Evolutionary conservation across 2,329 filamentous ascomycete species (phyloP).

Genomic region (Didymella lethalis): DNA sequence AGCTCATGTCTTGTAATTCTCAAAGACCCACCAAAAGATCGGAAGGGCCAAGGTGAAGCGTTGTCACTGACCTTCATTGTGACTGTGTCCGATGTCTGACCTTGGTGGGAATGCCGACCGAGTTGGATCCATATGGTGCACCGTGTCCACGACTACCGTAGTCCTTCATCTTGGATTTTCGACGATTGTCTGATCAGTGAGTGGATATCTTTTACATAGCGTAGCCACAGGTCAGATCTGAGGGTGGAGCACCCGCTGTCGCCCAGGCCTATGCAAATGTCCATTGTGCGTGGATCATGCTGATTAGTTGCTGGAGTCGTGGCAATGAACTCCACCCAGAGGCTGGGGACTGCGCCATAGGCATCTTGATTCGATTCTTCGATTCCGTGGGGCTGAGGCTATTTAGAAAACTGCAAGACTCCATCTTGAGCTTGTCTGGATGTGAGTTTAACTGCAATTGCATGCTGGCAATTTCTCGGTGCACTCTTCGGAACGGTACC

Average conservation of each 20-base stretch:
- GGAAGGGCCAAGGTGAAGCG: slow-evolving; percentile 7
- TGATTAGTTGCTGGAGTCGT: background rate
- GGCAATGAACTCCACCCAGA: slow-evolving; percentile 9
- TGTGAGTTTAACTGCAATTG: background rate
- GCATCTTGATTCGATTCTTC: background rate
- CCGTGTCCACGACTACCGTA: background rate
- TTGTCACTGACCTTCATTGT: background rate
- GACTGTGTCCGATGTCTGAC: slow-evolving; percentile 4
- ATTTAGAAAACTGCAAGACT: background rate
- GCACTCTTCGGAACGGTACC: slow-evolving; percentile 2
- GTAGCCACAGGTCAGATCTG: background rate
- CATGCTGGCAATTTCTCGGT: background rate
- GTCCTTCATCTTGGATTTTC: slow-evolving; percentile 5
- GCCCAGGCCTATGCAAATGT: slow-evolving; percentile 3
- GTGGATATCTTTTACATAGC: slow-evolving; percentile 2
- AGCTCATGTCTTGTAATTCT: slow-evolving; percentile 12
- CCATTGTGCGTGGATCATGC: slow-evolving; percentile 7
- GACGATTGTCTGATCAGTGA: slow-evolving; percentile 7
- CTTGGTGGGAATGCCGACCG: background rate
- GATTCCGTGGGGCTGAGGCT: slow-evolving; percentile 14
- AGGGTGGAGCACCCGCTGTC: slow-evolving; percentile 4
- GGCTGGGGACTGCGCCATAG: slow-evolving; percentile 8
- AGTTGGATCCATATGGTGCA: slow-evolving; percentile 3
- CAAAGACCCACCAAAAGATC: slow-evolving; percentile 2
- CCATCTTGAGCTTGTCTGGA: background rate